Percentiles rank a stretch among this genome's conserved stretches.
These are phyloP conservation scores for Neonectria ditissima DNA, from an alignment of 2,329 filamentous ascomycete genomes.

Conservation along the genomic window DNA sequence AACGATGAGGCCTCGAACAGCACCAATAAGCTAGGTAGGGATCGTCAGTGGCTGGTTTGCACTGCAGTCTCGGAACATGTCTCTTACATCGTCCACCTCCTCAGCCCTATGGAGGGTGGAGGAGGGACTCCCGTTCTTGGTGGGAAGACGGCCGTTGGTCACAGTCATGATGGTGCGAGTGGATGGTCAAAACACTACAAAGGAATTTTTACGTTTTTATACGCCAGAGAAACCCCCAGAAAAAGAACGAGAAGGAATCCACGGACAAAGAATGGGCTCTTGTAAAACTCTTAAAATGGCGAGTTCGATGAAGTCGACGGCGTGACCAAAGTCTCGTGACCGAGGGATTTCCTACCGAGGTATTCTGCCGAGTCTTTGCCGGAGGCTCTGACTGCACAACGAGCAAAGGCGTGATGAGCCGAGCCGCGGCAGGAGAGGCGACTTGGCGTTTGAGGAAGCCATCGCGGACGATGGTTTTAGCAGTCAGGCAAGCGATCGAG, in stretches of 20 bases:
- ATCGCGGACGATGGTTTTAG: constrained; percentile 5
- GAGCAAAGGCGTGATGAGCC: constrained; percentile 1
- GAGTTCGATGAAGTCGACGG: constrained; percentile 29
- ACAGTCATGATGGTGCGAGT: constrained; percentile 43
- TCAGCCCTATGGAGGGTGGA: constrained; percentile 47
- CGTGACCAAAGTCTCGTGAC: constrained; percentile 44
- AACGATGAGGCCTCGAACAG: constrained; percentile 75
- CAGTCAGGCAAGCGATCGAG: constrained; percentile 4
- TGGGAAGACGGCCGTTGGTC: constrained; percentile 33
- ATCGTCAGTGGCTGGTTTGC: constrained; percentile 40
- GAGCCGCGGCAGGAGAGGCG: constrained; percentile 3
- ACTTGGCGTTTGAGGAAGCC: neutral
- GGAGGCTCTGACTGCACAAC: constrained; percentile 12
- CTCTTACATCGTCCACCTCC: constrained; percentile 48
- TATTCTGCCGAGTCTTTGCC: constrained; percentile 47
- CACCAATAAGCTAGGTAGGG: constrained; percentile 69
- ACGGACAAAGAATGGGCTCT: constrained; percentile 5
- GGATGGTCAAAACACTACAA: constrained; percentile 6
- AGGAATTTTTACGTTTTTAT: neutral
- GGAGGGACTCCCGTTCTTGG: constrained; percentile 37
- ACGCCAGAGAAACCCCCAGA: neutral
- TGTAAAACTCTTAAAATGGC: constrained; percentile 33
- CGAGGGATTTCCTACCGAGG: constrained; percentile 32
- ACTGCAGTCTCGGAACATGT: constrained; percentile 7
- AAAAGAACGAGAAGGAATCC: neutral